phyloP scores from a whole-genome alignment of 352 stramenopile genomes.

The Phytophthora sojae region DNA sequence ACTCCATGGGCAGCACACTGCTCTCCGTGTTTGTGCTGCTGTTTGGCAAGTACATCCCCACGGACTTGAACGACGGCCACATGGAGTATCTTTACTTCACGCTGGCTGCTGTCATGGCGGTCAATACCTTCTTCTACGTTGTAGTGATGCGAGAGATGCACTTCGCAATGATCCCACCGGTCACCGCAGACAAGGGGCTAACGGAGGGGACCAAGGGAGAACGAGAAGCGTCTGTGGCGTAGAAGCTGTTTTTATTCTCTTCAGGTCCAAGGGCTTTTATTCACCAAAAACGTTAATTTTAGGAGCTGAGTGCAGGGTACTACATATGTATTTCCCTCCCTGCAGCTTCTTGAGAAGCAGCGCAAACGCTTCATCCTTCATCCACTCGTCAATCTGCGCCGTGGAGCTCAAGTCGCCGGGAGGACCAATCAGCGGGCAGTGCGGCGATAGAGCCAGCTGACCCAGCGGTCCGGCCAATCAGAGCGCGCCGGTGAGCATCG shows the following conservation, averaged over 20 bases:
- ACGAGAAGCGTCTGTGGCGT: conserved; percentile 8
- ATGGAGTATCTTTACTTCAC: conserved; percentile 58
- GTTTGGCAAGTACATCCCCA: conserved; percentile 29
- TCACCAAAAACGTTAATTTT: not conserved
- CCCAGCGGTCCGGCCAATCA: too few relatives aligned
- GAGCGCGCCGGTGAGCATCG: too few relatives aligned
- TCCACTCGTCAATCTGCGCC: too few relatives aligned
- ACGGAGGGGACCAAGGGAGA: conserved; percentile 17
- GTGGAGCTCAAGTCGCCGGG: too few relatives aligned
- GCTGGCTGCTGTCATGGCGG: conserved; percentile 37
- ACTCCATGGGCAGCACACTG: conserved; percentile 31
- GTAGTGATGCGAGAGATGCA: conserved; percentile 53
- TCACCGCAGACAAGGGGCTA: conserved; percentile 1
- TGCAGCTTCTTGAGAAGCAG: conserved; percentile 23
- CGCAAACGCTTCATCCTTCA: conserved; percentile 28
- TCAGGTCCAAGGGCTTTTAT: too few relatives aligned
- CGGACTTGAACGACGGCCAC: conserved; percentile 64
- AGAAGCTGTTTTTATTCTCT: not conserved
- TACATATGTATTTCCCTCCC: too few relatives aligned
- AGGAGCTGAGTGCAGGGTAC: too few relatives aligned
- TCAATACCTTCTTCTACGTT: conserved; percentile 47
- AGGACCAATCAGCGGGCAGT: too few relatives aligned
- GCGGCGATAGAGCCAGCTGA: too few relatives aligned
- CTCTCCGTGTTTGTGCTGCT: conserved; percentile 29
- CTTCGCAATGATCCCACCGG: conserved; percentile 33